These are phyloP conservation scores for Venturia oleaginea DNA, from an alignment of 2,329 filamentous ascomycete genomes.

Conservation along the genomic window DNA sequence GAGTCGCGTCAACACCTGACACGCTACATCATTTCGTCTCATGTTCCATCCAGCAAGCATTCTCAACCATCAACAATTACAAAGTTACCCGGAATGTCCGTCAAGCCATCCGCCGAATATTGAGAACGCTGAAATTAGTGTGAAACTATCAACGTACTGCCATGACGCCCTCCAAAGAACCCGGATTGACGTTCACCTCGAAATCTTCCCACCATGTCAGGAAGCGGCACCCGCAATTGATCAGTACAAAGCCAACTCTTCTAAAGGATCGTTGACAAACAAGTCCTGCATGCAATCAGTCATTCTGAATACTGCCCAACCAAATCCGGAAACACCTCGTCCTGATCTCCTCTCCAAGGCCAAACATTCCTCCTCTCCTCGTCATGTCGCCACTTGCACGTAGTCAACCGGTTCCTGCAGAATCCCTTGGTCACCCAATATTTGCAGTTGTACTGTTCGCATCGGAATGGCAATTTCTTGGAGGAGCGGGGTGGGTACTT, in stretches of 20 bases:
- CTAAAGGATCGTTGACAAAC: neutral
- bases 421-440: neutral
- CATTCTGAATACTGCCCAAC: neutral
- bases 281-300: neutral
- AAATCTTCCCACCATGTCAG: neutral
- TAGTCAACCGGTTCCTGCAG: neutral
- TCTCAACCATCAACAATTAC: neutral
- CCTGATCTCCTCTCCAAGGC: neutral
- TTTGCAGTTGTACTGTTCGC: neutral
- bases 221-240: neutral
- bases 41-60: neutral
- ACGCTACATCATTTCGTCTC: neutral
- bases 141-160: neutral
- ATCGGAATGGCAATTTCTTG: neutral
- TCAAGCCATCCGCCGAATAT: neutral
- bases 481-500: neutral
- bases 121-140: neutral
- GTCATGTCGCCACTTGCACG: neutral
- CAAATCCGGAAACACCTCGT: slow-evolving; percentile 4
- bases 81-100: neutral
- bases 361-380: slow-evolving; percentile 6
- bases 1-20: neutral
- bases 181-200: neutral
- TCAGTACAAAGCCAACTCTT: neutral
- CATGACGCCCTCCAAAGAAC: neutral